A percentile compares a stretch with the other conserved stretches of the same genome.
phyloP scores from a whole-genome alignment of 768 basidiomycete genomes.

The Leccinum variicolor region DNA sequence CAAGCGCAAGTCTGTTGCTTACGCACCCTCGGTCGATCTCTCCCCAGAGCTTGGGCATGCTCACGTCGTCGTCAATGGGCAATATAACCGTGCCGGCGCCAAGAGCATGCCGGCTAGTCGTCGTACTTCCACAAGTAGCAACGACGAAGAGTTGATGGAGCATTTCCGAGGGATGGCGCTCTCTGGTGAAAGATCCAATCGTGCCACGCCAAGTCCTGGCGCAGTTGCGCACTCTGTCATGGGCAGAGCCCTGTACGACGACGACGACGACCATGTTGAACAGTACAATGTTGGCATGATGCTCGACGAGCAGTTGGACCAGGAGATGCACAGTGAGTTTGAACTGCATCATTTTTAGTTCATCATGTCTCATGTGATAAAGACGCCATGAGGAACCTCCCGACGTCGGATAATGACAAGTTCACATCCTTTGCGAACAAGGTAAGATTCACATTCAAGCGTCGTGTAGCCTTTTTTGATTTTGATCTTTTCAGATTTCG shows the following conservation, averaged over 20 bases:
- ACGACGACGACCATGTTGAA: slow-evolving; percentile 58
- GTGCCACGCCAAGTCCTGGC: slow-evolving; percentile 53
- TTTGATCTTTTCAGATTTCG: slow-evolving; percentile 50
- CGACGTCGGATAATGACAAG: slow-evolving; percentile 89
- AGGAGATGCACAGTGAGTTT: slow-evolving; percentile 88
- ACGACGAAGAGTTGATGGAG: slow-evolving; percentile 76
- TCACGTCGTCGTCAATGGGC: slow-evolving; percentile 42
- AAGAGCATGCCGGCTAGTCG: slow-evolving; percentile 94
- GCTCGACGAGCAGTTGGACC: slow-evolving; percentile 89
- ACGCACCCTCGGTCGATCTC: slow-evolving; percentile 72
- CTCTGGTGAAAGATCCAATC: slow-evolving; percentile 55
- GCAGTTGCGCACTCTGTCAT: slow-evolving; percentile 53
- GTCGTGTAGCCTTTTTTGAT: not conserved
- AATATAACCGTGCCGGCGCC: slow-evolving; percentile 70
- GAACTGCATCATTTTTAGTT: slow-evolving; percentile 3
- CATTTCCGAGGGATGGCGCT: slow-evolving; percentile 73
- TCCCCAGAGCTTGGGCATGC: slow-evolving; percentile 61
- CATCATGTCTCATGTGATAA: slow-evolving; percentile 17
- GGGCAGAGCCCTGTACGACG: slow-evolving; percentile 49
- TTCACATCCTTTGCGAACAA: slow-evolving; percentile 63
- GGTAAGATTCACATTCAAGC: slow-evolving; percentile 39
- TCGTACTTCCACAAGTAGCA: slow-evolving; percentile 83
- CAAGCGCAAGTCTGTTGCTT: slow-evolving; percentile 86
- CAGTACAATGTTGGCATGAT: slow-evolving; percentile 84
- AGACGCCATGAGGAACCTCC: slow-evolving; percentile 88